phyloP scores from a whole-genome alignment of 306 rosid species.

The Abrus pulchellus region DNA sequence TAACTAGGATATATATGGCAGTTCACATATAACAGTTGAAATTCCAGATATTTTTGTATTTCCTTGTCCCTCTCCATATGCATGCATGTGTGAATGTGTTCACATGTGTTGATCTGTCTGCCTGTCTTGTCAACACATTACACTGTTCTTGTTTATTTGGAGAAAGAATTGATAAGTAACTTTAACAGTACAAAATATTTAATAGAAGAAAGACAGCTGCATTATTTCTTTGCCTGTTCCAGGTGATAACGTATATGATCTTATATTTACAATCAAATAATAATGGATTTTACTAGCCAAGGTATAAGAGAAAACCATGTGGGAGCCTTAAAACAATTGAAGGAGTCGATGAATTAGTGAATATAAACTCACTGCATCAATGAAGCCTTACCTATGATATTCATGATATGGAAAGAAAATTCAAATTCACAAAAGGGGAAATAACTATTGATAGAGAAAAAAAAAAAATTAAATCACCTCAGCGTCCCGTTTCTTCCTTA shows the following conservation, averaged over 20 bases:
- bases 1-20: constrained; percentile 7
- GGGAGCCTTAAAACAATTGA: constrained; percentile 33
- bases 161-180: constrained; percentile 27
- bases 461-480: constrained; percentile 67
- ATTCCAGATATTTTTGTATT: constrained; percentile 35
- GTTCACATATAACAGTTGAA: constrained; percentile 19
- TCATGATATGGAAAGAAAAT: constrained; percentile 19
- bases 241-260: constrained; percentile 13
- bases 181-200: constrained; percentile 5
- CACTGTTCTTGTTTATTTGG: constrained; percentile 25
- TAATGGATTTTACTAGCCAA: constrained; percentile 29
- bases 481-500: constrained; percentile 87
- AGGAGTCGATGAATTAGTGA: constrained; percentile 15
- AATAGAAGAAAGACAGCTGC: constrained; percentile 22
- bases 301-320: neutral
- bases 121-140: constrained; percentile 15
- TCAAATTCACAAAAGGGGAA: constrained; percentile 18
- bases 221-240: constrained; percentile 22
- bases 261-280: constrained; percentile 36
- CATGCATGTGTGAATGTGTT: constrained; percentile 4
- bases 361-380: constrained; percentile 11
- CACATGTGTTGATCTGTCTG: neutral
- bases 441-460: constrained; percentile 15
- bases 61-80: neutral
- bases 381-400: constrained; percentile 13